phyloP scores from a whole-genome alignment of 345 rosid genomes.

The Abelmoschus esculentus region DNA sequence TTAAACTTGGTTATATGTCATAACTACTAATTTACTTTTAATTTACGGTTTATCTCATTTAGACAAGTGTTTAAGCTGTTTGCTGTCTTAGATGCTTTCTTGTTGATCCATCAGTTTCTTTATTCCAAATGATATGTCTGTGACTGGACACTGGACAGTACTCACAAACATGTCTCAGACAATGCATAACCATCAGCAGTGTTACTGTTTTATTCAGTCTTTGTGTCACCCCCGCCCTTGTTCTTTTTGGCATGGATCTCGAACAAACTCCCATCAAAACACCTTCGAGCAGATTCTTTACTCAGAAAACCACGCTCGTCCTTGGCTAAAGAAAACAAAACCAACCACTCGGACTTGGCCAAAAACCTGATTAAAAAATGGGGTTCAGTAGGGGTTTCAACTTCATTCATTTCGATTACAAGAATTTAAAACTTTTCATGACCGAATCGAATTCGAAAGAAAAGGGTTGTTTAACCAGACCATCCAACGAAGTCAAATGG shows the following conservation, averaged over 20 bases:
- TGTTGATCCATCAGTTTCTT: too few species aligned
- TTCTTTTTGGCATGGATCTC: slow-evolving; percentile 56
- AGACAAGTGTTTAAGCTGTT: not conserved
- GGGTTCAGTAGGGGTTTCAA: too few species aligned
- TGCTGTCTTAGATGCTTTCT: too few species aligned
- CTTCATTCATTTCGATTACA: too few species aligned
- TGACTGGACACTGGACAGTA: too few species aligned
- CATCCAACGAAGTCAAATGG: slow-evolving; percentile 59
- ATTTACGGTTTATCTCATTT: not conserved
- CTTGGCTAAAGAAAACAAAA: slow-evolving; percentile 50
- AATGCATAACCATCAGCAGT: too few species aligned
- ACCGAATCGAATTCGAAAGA: not conserved
- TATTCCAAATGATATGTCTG: too few species aligned
- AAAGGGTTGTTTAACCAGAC: slow-evolving; percentile 19
- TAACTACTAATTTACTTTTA: not conserved
- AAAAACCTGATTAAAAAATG: too few species aligned
- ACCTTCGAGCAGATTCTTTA: slow-evolving; percentile 65
- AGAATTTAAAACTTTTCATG: not conserved
- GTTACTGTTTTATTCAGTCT: not conserved
- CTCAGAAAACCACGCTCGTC: slow-evolving; percentile 58
- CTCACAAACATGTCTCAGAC: too few species aligned
- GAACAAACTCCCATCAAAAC: slow-evolving; percentile 70
- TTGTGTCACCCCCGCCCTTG: not conserved
- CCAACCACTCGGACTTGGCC: slow-evolving; percentile 48
- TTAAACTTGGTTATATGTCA: not conserved